These are phyloP conservation scores for Aquilaria sinensis DNA, from an alignment of 345 rosid species.

Conservation along the genomic window DNA sequence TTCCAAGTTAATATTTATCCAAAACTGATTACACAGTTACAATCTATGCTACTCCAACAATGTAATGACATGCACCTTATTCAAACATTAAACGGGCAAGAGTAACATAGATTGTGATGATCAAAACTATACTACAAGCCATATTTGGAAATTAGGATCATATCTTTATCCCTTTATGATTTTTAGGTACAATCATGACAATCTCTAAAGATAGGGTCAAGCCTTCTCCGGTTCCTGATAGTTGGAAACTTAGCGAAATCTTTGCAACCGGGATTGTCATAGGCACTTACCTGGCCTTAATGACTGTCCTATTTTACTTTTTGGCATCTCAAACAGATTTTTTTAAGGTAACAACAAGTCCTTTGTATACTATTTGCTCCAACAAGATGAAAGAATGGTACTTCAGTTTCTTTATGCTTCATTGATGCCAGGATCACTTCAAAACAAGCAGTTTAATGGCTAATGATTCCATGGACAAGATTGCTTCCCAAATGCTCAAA, in stretches of 20 bases:
- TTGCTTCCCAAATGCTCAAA: constrained; percentile 15
- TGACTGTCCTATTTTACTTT: constrained; percentile 69
- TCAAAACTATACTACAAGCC: too few relatives aligned
- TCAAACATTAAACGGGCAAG: too few relatives aligned
- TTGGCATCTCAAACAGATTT: constrained; percentile 56
- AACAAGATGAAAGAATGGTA: neutral
- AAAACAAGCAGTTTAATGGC: constrained; percentile 23
- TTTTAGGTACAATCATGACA: constrained; percentile 80
- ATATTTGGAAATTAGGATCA: too few relatives aligned
- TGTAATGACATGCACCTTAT: too few relatives aligned
- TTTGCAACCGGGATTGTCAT: constrained; percentile 81
- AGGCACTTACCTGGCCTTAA: constrained; percentile 69
- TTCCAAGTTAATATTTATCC: too few relatives aligned
- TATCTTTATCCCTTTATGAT: neutral
- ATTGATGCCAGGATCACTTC: constrained; percentile 35
- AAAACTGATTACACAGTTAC: too few relatives aligned
- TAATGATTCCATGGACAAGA: constrained; percentile 16
- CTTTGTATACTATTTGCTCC: neutral
- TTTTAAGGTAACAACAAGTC: constrained; percentile 35
- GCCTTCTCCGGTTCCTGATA: constrained; percentile 82
- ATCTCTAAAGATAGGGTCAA: constrained; percentile 91
- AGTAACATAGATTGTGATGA: too few relatives aligned
- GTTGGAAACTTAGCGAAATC: constrained; percentile 89
- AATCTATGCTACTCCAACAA: too few relatives aligned
- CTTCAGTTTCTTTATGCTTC: neutral